Conservation (phyloP, 192 early-diverging fungal species). For the Backusella luteola region DNA sequence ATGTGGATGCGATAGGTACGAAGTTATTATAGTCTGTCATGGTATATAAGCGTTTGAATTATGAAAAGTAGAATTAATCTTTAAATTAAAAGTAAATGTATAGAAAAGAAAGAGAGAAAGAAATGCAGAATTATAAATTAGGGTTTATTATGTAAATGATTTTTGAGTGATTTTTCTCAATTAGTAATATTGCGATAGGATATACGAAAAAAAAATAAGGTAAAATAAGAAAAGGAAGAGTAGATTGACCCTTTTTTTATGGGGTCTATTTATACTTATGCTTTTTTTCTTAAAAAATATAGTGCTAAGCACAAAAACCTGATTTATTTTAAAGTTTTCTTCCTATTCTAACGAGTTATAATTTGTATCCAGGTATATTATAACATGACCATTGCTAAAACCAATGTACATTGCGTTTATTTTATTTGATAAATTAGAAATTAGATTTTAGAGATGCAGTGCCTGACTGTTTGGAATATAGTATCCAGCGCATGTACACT, state of each 20-base stretch:
- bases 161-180: background rate
- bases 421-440: background rate
- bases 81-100: background rate
- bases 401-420: background rate
- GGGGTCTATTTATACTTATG: background rate
- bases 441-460: background rate
- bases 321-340: conserved; percentile 8
- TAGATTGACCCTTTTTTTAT: background rate
- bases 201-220: background rate
- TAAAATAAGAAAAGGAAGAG: background rate
- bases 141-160: background rate
- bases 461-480: background rate
- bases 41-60: background rate
- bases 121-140: background rate
- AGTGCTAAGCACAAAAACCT: background rate
- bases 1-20: conserved; percentile 35
- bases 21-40: background rate
- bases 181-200: background rate
- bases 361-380: conserved; percentile 7
- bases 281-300: background rate
- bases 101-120: background rate
- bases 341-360: conserved; percentile 1
- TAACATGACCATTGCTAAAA: conserved; percentile 5
- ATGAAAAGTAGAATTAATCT: background rate
- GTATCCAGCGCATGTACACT: background rate